Evolutionary conservation across 2,329 filamentous ascomycete genomes (phyloP).

Genomic region (Fusarium nurragi): DNA sequence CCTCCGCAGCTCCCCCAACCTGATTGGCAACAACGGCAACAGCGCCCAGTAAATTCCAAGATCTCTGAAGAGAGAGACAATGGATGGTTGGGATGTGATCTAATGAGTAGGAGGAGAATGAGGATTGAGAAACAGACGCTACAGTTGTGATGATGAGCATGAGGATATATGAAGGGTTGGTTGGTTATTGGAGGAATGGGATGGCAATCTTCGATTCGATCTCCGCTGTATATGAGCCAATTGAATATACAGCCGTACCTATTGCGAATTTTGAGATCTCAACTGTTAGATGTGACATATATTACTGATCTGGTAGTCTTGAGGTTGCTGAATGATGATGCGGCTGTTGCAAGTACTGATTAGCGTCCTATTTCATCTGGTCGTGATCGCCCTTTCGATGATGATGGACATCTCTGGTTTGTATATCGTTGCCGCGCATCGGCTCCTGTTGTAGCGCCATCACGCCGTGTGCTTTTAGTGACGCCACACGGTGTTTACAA

Average conservation of each 20-base stretch:
- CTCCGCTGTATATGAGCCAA: neutral
- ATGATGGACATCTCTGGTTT: too few species aligned
- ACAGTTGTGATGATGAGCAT: neutral
- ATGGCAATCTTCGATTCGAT: constrained; percentile 6
- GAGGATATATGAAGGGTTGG: neutral
- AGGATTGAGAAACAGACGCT: neutral
- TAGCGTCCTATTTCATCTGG: too few species aligned
- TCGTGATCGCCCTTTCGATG: too few species aligned
- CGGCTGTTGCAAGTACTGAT: too few species aligned
- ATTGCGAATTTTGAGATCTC: neutral
- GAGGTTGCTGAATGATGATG: too few species aligned
- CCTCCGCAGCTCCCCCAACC: constrained; percentile 56
- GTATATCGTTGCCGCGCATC: too few species aligned
- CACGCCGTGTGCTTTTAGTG: too few species aligned
- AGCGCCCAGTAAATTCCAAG: constrained; percentile 39
- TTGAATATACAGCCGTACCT: constrained; percentile 21
- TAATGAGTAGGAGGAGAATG: neutral
- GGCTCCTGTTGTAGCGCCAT: too few species aligned
- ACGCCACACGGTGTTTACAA: too few species aligned
- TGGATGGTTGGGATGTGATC: neutral
- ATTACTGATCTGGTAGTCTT: neutral
- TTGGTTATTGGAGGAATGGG: neutral
- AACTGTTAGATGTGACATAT: neutral
- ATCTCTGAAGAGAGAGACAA: neutral
- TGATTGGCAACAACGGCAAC: constrained; percentile 60